Conservation (phyloP, 352 stramenopile species). For the Globisporangium uncinulatum region DNA sequence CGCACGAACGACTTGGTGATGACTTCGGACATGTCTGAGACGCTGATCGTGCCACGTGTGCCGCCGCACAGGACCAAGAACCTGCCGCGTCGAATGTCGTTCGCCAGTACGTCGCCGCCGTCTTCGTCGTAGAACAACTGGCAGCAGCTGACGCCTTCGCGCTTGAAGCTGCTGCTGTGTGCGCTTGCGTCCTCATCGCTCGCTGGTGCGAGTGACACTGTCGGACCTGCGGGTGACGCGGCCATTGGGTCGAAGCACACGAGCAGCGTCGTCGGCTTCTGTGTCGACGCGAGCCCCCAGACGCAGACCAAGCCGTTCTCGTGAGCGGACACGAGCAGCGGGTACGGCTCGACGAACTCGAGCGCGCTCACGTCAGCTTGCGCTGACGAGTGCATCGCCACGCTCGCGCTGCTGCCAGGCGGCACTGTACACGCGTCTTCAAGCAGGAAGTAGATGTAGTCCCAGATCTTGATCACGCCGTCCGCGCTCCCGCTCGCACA, state of each 20-base stretch:
- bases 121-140: slow-evolving; percentile 60
- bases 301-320: slow-evolving; percentile 63
- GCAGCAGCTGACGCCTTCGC: slow-evolving; percentile 34
- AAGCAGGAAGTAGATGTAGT: slow-evolving; percentile 81
- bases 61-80: slow-evolving; percentile 40
- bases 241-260: slow-evolving; percentile 28
- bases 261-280: slow-evolving; percentile 30
- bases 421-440: slow-evolving; percentile 42
- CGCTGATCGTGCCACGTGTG: slow-evolving; percentile 37
- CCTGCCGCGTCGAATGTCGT: slow-evolving; percentile 34
- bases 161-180: not conserved
- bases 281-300: slow-evolving; percentile 46
- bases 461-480: slow-evolving; percentile 75
- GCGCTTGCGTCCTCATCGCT: not conserved
- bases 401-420: not conserved
- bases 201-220: not conserved
- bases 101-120: slow-evolving; percentile 41
- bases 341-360: slow-evolving; percentile 73
- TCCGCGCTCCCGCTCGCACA: slow-evolving; percentile 57
- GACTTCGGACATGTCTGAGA: slow-evolving; percentile 48
- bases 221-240: not conserved
- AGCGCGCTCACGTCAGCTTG: slow-evolving; percentile 54
- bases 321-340: slow-evolving; percentile 57
- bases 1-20: slow-evolving; percentile 33
- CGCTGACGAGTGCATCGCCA: not conserved